A percentile compares a stretch with the other conserved stretches of the same genome.
phyloP scores from a whole-genome alignment of 2,329 filamentous ascomycete genomes.

The Neofusicoccum sp. region DNA sequence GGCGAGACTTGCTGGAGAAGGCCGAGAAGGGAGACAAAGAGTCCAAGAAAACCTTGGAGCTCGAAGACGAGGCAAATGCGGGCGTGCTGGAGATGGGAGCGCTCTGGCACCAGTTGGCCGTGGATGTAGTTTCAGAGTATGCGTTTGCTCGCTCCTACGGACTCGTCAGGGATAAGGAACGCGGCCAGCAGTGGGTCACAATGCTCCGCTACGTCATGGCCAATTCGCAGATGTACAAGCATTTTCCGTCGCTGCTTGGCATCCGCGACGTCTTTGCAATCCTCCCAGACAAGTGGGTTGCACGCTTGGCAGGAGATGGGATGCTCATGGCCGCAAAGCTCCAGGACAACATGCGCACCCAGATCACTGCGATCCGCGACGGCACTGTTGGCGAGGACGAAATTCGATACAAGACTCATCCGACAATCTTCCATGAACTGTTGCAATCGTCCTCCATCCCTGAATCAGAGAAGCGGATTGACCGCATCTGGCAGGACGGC shows the following conservation, averaged over 20 bases:
- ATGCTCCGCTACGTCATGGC: slow-evolving; percentile 4
- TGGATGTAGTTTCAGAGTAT: neutral
- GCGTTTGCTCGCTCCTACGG: neutral
- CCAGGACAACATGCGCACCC: slow-evolving; percentile 13
- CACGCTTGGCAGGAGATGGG: neutral
- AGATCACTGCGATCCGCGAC: slow-evolving; percentile 5
- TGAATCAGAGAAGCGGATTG: slow-evolving; percentile 5
- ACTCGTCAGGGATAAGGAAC: neutral
- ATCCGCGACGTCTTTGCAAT: slow-evolving; percentile 2
- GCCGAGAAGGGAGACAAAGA: neutral
- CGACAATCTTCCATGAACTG: neutral
- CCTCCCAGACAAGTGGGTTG: neutral
- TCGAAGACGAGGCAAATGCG: neutral
- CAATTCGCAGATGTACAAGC: slow-evolving; percentile 7
- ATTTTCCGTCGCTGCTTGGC: slow-evolving; percentile 1
- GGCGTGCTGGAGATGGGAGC: slow-evolving; percentile 7
- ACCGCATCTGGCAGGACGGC: slow-evolving; percentile 15
- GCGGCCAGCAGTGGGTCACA: neutral
- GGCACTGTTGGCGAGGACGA: neutral
- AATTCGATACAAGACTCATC: neutral
- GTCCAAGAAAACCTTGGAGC: neutral
- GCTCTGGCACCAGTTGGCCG: slow-evolving; percentile 3
- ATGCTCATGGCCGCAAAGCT: neutral
- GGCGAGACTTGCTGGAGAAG: too few relatives aligned
- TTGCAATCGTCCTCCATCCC: slow-evolving; percentile 1